Evolutionary conservation across 23 red algal species (phyloP).

Genomic region (Agarophyton chilense): DNA sequence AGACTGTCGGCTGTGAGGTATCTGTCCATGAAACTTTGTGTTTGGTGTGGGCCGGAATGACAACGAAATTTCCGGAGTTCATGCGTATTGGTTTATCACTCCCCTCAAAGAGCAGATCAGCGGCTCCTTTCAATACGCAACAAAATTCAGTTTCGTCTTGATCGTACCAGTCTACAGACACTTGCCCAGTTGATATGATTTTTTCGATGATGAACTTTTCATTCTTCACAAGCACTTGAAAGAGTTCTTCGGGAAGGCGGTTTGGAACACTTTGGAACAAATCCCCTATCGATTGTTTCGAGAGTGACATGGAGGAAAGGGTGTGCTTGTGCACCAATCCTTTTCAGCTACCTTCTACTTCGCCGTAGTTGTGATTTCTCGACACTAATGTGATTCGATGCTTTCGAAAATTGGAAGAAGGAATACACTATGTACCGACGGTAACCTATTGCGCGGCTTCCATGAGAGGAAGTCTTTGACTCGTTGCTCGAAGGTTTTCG

Average conservation of each 20-base stretch:
- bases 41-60: constrained; percentile 34
- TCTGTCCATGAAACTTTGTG: constrained; percentile 56
- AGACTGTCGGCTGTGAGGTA: constrained; percentile 30
- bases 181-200: constrained; percentile 51
- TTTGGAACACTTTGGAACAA: constrained; percentile 44
- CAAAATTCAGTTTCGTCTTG: constrained; percentile 67
- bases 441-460: no score
- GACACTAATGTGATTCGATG: no score
- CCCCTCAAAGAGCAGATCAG: constrained; percentile 47
- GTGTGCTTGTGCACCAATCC: no score
- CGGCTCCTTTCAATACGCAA: constrained; percentile 44
- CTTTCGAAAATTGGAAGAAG: no score
- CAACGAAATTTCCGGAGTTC: constrained; percentile 34
- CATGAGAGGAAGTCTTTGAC: no score
- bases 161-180: constrained; percentile 55
- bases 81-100: constrained; percentile 24
- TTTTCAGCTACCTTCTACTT: no score
- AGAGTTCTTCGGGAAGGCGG: constrained; percentile 15
- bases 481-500: no score
- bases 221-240: constrained; percentile 45
- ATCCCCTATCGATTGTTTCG: neutral
- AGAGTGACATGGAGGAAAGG: neutral
- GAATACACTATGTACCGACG: no score
- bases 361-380: no score
- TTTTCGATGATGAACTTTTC: constrained; percentile 41